Conservation (phyloP, 2,329 filamentous ascomycete species). For the Teratosphaeria pseudoeucalypti region DNA sequence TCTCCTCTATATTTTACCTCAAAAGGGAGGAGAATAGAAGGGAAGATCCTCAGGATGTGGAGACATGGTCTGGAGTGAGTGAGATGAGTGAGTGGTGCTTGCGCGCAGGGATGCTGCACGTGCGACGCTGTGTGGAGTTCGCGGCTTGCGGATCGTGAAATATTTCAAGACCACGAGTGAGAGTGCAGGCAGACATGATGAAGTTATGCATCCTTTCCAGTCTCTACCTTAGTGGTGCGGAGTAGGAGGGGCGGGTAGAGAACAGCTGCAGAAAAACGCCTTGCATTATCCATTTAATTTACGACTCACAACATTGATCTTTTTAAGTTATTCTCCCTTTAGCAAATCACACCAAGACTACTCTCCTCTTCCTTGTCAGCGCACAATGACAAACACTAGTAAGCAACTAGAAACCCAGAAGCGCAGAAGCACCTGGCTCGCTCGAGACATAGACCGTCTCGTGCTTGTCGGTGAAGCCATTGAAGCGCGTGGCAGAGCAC, state of each 20-base stretch:
- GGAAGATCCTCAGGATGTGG: no score
- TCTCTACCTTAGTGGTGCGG: no score
- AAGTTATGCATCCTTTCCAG: no score
- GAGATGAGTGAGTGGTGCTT: no score
- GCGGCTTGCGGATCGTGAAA: no score
- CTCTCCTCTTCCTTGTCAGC: neutral
- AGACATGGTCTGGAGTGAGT: no score
- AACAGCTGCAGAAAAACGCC: neutral
- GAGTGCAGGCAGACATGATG: no score
- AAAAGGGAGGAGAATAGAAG: no score
- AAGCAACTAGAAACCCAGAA: constrained; percentile 40
- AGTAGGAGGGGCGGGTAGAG: neutral
- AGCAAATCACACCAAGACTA: neutral
- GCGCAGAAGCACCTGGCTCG: constrained; percentile 72
- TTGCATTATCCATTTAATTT: neutral
- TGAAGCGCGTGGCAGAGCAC: constrained; percentile 96
- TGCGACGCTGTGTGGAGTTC: no score
- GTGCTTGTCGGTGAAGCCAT: constrained; percentile 87
- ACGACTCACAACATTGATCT: neutral
- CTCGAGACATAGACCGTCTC: constrained; percentile 92
- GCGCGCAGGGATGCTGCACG: no score
- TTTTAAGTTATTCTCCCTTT: neutral
- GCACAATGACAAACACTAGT: neutral
- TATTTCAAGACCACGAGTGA: no score
- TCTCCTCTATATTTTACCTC: no score